Percentiles rank a stretch among this genome's conserved stretches.
phyloP scores from a whole-genome alignment of 2,329 filamentous ascomycete species.

The Cercospora brassicicola region DNA sequence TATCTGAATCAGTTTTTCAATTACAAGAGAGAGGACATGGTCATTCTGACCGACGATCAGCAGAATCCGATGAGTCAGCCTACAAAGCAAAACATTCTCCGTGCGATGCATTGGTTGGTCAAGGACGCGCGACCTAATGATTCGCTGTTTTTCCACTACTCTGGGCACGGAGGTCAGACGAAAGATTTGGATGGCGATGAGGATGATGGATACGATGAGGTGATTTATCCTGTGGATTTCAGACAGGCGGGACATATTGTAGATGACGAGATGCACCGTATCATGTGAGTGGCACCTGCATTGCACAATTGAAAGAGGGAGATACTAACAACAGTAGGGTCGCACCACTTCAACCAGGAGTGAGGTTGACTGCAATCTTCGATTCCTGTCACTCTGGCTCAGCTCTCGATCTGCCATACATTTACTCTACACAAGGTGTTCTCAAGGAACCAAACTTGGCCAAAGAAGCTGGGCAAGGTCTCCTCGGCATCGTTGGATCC shows the following conservation, averaged over 20 bases:
- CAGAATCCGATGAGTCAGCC: constrained; percentile 97
- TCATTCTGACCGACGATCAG: constrained; percentile 92
- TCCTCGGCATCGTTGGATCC: constrained; percentile 69
- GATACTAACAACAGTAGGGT: constrained; percentile 52
- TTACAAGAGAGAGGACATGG: constrained; percentile 95
- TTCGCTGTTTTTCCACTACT: constrained; percentile 97
- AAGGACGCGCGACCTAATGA: constrained; percentile 92
- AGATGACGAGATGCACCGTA: constrained; percentile 78
- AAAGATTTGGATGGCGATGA: constrained; percentile 77
- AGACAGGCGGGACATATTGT: constrained; percentile 76
- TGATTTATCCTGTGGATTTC: constrained; percentile 82
- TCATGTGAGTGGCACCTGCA: constrained; percentile 53
- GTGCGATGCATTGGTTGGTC: constrained; percentile 97
- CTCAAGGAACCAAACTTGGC: constrained; percentile 80
- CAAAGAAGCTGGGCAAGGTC: constrained; percentile 73
- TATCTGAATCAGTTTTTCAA: constrained; percentile 87
- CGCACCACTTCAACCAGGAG: constrained; percentile 72
- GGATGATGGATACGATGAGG: constrained; percentile 78
- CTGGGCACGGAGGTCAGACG: constrained; percentile 81
- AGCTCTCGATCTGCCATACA: constrained; percentile 73
- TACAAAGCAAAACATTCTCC: constrained; percentile 89
- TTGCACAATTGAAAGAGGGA: neutral
- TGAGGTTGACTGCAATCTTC: constrained; percentile 79
- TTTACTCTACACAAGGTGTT: constrained; percentile 77
- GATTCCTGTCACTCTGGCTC: constrained; percentile 80